phyloP scores from a whole-genome alignment of 352 stramenopile species.

The Globisporangium okanoganense region DNA sequence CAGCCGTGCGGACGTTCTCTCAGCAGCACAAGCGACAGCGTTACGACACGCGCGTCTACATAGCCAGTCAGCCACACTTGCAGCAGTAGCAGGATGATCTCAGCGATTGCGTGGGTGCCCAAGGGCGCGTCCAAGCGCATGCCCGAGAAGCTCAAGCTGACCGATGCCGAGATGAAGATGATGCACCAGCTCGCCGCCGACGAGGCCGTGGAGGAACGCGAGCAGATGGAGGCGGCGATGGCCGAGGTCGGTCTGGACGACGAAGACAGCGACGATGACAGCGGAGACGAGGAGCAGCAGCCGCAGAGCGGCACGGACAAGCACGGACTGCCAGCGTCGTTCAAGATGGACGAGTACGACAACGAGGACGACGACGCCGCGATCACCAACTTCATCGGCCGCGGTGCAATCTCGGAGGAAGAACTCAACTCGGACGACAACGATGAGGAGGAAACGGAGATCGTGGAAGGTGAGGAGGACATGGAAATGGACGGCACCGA shows the following conservation, averaged over 20 bases:
- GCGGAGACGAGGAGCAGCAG: slow-evolving; percentile 14
- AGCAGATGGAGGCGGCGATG: slow-evolving; percentile 48
- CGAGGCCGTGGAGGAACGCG: slow-evolving; percentile 62
- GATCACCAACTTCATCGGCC: slow-evolving; percentile 75
- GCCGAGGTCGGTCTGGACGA: slow-evolving; percentile 47
- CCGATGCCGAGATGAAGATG: slow-evolving; percentile 77
- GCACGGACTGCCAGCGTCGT: slow-evolving; percentile 53
- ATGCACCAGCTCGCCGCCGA: slow-evolving; percentile 75
- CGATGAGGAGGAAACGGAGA: slow-evolving; percentile 31
- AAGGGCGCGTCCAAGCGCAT: slow-evolving; percentile 53
- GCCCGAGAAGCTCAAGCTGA: slow-evolving; percentile 84
- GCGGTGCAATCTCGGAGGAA: slow-evolving; percentile 23
- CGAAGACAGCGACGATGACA: slow-evolving; percentile 11
- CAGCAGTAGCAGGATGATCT: slow-evolving; percentile 38
- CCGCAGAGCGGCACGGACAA: slow-evolving; percentile 27
- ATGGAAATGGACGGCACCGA: slow-evolving; percentile 34
- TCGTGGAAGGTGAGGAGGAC: slow-evolving; percentile 43
- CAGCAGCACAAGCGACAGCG: not conserved
- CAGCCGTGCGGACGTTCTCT: not conserved
- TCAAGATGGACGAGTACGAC: slow-evolving; percentile 90
- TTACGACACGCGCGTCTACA: not conserved
- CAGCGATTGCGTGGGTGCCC: slow-evolving; percentile 54
- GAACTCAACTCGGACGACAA: slow-evolving; percentile 28
- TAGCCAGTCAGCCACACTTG: slow-evolving; percentile 5
- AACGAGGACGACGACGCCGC: slow-evolving; percentile 80